phyloP scores from a whole-genome alignment of 2,329 filamentous ascomycete genomes.

The Stagonosporopsis chrysanthemi region DNA sequence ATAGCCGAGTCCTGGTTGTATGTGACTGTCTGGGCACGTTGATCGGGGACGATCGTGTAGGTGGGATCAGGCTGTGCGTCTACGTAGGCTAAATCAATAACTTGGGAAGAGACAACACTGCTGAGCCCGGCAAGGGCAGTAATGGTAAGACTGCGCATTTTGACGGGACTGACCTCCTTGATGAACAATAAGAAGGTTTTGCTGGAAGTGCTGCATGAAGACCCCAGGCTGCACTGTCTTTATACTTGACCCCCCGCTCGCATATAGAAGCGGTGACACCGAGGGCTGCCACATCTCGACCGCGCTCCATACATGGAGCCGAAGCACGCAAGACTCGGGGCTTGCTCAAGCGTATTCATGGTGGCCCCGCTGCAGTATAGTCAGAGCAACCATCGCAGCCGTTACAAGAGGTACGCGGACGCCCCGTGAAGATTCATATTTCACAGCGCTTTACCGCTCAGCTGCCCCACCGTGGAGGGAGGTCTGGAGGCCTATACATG shows the following conservation, averaged over 20 bases:
- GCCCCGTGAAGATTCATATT: background rate
- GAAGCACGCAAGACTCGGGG: background rate
- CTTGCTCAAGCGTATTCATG: background rate
- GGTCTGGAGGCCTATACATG: background rate
- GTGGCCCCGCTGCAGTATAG: background rate
- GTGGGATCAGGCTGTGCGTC: slow-evolving; percentile 1
- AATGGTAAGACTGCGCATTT: background rate
- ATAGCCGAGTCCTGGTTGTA: slow-evolving; percentile 3
- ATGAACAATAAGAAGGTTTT: background rate
- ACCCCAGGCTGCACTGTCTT: background rate
- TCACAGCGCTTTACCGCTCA: background rate
- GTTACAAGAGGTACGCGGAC: background rate
- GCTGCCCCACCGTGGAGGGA: background rate
- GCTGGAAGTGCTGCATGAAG: background rate
- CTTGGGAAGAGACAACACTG: slow-evolving; percentile 1
- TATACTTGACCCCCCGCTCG: background rate
- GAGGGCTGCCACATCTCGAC: background rate
- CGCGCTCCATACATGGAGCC: background rate
- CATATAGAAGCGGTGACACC: background rate
- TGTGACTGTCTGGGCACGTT: slow-evolving; percentile 3
- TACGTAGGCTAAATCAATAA: background rate
- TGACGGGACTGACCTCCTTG: background rate
- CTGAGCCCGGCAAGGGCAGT: slow-evolving; percentile 4
- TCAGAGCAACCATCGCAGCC: background rate
- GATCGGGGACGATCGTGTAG: slow-evolving; percentile 1